Evolutionary conservation across 805 yeast genomes (phyloP).

Genomic region (Aciculoconidium aculeatum): DNA sequence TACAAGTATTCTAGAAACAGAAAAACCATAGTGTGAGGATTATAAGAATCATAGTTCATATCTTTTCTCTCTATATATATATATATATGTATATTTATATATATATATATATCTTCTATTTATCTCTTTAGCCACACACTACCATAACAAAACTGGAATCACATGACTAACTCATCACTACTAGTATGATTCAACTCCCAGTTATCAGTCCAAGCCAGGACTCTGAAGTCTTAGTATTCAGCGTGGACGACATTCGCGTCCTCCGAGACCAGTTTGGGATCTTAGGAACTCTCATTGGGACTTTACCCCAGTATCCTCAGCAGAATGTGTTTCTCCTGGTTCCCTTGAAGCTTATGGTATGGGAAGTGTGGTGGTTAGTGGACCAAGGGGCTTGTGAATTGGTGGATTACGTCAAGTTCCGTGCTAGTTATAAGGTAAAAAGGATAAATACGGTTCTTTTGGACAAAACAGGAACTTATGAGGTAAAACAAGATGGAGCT

Average conservation of each 20-base stretch:
- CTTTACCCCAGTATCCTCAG: conserved; percentile 86
- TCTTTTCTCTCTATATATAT: too few relatives aligned
- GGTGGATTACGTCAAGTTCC: conserved; percentile 30
- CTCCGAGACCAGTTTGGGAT: conserved; percentile 56
- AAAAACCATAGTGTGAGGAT: too few relatives aligned
- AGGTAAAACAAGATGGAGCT: conserved; percentile 1
- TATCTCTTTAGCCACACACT: too few relatives aligned
- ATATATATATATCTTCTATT: too few relatives aligned
- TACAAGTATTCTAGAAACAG: too few relatives aligned
- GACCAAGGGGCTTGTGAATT: conserved; percentile 36
- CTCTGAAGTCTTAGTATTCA: conserved; percentile 50
- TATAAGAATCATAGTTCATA: too few relatives aligned
- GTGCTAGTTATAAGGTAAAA: neutral
- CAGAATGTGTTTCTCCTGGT: conserved; percentile 84
- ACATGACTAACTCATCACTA: too few relatives aligned
- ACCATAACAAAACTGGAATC: too few relatives aligned
- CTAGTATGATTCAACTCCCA: conserved; percentile 16
- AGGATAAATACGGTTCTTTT: neutral
- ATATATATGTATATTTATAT: too few relatives aligned
- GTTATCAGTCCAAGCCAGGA: conserved; percentile 9
- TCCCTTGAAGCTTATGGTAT: conserved; percentile 68
- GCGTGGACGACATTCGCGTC: conserved; percentile 43
- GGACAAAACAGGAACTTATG: neutral
- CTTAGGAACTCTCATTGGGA: conserved; percentile 75
- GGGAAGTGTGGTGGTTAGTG: conserved; percentile 68